A percentile compares a stretch with the other conserved stretches of the same genome.
These are phyloP conservation scores for Symbiodinium natans DNA, from an alignment of 73 alveolate genomes.

Conservation along the genomic window DNA sequence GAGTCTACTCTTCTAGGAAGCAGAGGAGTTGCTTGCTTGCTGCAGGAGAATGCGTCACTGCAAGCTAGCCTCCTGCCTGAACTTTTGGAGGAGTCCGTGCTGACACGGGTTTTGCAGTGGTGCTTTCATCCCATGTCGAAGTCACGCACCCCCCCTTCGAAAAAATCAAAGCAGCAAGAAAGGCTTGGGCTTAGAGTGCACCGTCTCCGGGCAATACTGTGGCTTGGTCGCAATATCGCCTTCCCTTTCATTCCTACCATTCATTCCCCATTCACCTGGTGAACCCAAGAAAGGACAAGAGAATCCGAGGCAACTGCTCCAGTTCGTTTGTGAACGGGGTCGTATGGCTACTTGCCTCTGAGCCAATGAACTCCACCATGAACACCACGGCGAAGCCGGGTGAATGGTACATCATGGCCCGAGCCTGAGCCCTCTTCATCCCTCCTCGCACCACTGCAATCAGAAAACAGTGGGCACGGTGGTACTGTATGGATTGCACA, in stretches of 20 bases:
- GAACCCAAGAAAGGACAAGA: too few species aligned
- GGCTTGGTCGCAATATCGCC: not conserved
- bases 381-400: conserved; percentile 74
- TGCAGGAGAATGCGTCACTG: conserved; percentile 38
- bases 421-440: too few species aligned
- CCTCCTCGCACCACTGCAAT: too few species aligned
- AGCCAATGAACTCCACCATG: conserved; percentile 58
- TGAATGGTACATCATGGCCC: conserved; percentile 67
- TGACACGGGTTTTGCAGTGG: not conserved
- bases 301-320: conserved; percentile 59
- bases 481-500: too few species aligned
- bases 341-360: conserved; percentile 24
- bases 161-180: too few species aligned
- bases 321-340: conserved; percentile 37
- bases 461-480: too few species aligned
- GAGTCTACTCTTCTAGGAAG: too few species aligned
- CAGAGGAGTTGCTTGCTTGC: too few species aligned
- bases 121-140: too few species aligned
- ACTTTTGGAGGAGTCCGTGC: not conserved
- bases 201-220: conserved; percentile 1
- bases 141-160: too few species aligned
- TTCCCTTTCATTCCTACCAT: too few species aligned
- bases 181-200: conserved; percentile 47
- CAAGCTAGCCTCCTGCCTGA: conserved; percentile 47
- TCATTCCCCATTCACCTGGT: too few species aligned